Conservation (phyloP, 164 flowering plant species). For the Nelumbo lutea region DNA sequence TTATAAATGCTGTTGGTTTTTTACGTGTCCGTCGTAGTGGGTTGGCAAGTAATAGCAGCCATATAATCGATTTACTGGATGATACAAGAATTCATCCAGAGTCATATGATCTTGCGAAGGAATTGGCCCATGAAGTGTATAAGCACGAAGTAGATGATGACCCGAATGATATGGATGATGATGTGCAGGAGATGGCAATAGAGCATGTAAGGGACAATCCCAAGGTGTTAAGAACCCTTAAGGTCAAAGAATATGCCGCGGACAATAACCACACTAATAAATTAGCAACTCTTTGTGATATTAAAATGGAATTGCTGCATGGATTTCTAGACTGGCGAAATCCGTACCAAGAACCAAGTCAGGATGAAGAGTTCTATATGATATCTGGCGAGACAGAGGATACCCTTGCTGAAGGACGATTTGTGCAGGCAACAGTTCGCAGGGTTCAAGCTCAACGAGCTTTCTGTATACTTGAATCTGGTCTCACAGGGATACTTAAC, state of each 20-base stretch:
- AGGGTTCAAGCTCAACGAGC: slow-evolving; percentile 65
- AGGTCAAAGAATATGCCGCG: slow-evolving; percentile 47
- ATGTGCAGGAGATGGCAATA: slow-evolving; percentile 78
- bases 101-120: slow-evolving; percentile 82
- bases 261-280: slow-evolving; percentile 33
- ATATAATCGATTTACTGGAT: slow-evolving; percentile 79
- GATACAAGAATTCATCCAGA: slow-evolving; percentile 98
- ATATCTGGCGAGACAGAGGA: slow-evolving; percentile 90
- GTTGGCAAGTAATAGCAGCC: slow-evolving; percentile 67
- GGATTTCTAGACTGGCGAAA: slow-evolving; percentile 87
- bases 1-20: slow-evolving; percentile 87
- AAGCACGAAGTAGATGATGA: slow-evolving; percentile 43
- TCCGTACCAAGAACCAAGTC: slow-evolving; percentile 64
- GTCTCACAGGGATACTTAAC: slow-evolving; percentile 67
- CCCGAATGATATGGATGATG: slow-evolving; percentile 69
- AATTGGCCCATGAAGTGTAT: slow-evolving; percentile 77
- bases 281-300: slow-evolving; percentile 56
- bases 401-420: slow-evolving; percentile 74
- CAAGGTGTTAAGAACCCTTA: slow-evolving; percentile 40
- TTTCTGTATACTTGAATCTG: slow-evolving; percentile 74
- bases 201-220: slow-evolving; percentile 84
- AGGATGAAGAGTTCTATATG: slow-evolving; percentile 85
- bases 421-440: slow-evolving; percentile 84
- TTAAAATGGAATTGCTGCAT: slow-evolving; percentile 67
- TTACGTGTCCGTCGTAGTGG: slow-evolving; percentile 89